Conservation (phyloP, 169 alveolate species). For the Miamiensis avidus region DNA sequence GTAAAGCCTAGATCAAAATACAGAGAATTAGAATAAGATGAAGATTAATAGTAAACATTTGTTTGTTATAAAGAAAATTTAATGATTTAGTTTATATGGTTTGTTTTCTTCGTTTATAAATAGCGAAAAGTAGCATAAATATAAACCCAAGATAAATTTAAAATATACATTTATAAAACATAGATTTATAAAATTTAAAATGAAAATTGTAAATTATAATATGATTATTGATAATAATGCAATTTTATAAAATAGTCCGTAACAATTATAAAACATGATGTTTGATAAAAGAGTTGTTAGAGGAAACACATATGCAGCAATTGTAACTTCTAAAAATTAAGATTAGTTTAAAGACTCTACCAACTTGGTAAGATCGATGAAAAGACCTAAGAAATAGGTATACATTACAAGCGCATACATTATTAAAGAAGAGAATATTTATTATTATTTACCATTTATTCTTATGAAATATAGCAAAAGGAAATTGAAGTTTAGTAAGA, state of each 20-base stretch:
- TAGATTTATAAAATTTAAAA: too few species aligned
- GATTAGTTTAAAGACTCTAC: constrained; percentile 8
- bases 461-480: not conserved
- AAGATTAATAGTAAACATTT: constrained; percentile 34
- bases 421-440: too few species aligned
- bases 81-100: constrained; percentile 14
- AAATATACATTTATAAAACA: too few species aligned
- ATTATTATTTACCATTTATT: not conserved
- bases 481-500: not conserved
- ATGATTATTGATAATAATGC: not conserved
- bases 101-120: too few species aligned
- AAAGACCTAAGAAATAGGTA: not conserved
- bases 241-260: constrained; percentile 31
- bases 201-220: too few species aligned
- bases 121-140: not conserved
- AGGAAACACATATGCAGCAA: constrained; percentile 79
- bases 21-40: constrained; percentile 59
- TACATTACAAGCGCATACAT: too few species aligned
- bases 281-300: constrained; percentile 78
- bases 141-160: not conserved
- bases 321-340: constrained; percentile 8
- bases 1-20: constrained; percentile 57
- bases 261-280: constrained; percentile 72
- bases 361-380: too few species aligned
- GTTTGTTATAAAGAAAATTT: not conserved